phyloP scores from a whole-genome alignment of 805 yeast genomes.

The Kuraishia capsulata region DNA sequence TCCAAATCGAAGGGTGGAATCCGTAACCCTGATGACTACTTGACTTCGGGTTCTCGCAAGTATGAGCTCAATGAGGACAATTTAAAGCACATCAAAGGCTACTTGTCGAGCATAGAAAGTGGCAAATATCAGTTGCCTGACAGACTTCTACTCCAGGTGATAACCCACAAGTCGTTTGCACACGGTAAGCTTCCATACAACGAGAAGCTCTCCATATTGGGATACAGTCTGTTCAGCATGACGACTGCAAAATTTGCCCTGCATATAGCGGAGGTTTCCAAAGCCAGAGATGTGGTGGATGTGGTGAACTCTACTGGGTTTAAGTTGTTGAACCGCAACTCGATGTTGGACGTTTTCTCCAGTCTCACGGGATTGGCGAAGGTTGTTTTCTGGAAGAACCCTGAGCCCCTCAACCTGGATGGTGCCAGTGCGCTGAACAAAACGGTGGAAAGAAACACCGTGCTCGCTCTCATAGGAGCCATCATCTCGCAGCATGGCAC shows the following conservation, averaged over 20 bases:
- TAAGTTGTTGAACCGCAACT: conserved; percentile 41
- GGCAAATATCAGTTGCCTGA: conserved; percentile 48
- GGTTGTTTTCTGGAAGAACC: conserved; percentile 58
- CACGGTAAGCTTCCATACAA: conserved; percentile 87
- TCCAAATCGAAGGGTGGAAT: conserved; percentile 62
- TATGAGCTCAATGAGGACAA: conserved; percentile 47
- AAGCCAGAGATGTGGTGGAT: conserved; percentile 40
- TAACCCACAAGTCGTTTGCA: conserved; percentile 92
- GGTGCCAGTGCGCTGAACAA: conserved; percentile 40
- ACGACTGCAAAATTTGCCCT: conserved; percentile 33
- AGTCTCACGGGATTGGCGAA: conserved; percentile 36
- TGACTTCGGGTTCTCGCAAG: conserved; percentile 39
- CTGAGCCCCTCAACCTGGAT: conserved; percentile 30
- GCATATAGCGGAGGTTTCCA: conserved; percentile 12
- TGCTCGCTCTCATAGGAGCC: conserved; percentile 62
- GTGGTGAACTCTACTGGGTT: conserved; percentile 49
- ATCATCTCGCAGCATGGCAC: conserved; percentile 56
- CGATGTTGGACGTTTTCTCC: conserved; percentile 43
- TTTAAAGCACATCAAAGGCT: conserved; percentile 36
- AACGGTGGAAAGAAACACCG: conserved; percentile 23
- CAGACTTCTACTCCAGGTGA: conserved; percentile 62
- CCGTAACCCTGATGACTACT: conserved; percentile 56
- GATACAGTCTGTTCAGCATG: conserved; percentile 50
- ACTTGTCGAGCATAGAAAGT: conserved; percentile 23
- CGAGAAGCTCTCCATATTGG: conserved; percentile 72